Evolutionary conservation across 148 eudicot species (phyloP), one percentile per base, ranked within the genome.

Genomic region (Mesembryanthemum crystallinum): DNA sequence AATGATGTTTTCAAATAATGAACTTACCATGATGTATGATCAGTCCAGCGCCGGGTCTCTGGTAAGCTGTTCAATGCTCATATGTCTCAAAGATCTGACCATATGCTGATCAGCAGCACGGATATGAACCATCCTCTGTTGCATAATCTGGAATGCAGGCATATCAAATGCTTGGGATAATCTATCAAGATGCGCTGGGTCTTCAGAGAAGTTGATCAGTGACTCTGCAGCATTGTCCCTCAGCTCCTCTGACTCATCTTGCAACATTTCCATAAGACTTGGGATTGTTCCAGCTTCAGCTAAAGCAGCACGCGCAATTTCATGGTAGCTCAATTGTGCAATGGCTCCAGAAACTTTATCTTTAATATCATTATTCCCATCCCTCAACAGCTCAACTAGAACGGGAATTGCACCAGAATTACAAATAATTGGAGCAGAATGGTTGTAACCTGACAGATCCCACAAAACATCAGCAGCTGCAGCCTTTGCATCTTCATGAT

Each of bases 141-240:
- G 81, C 89, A 88, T 81, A 64, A 68, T 82, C 80, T 60, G 87
- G 55, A 88, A 86, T 21, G 74, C 75, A 73, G 81, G 85, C 54
- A 74, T 57, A 69, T 73, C 73, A 37, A 86, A 75, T 25, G 72
- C 83, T 70, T 59, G 57, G 0, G 87, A 77, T 52, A 85, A 61
- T 69, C 77, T 82, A 61, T 85, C 89, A 42, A 69, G 73, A 32
- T 81, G 37, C 13, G 66, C 80, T 7, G 83, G 87, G 72, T 88
- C 87, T 64, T 79, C 79, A 9, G 84, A 82, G 60, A 86, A 83
- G 42, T 82, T 83, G 37, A 83, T 76, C 2, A 88, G 84, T 15
- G 89, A 79, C 57, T 86, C 89, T 3, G 85, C 88, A 69, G 85
- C 89, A 82, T 84, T 84, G 64, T 88, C 89, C 64, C 80, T 84